phyloP scores from a whole-genome alignment of 2,329 filamentous ascomycete genomes.

The Scedosporium minutisporum region DNA sequence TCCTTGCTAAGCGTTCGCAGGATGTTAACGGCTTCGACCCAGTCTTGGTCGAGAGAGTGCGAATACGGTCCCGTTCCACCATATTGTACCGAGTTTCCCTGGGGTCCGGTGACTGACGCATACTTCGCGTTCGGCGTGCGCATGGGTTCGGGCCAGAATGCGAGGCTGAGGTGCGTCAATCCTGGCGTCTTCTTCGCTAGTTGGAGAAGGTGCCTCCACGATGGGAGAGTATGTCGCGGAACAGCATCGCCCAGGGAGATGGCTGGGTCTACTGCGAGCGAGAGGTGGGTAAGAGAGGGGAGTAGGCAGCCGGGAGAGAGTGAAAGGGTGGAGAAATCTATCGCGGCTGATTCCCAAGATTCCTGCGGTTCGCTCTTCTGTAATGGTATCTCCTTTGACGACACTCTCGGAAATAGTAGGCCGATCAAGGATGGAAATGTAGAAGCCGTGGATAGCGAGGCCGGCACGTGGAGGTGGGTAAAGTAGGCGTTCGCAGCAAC shows the following conservation, averaged over 20 bases:
- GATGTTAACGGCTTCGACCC: slow-evolving; percentile 47
- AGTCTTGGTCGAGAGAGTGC: slow-evolving; percentile 48
- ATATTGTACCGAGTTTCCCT: slow-evolving; percentile 37
- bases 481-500: slow-evolving; percentile 1
- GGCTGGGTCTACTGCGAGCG: slow-evolving; percentile 38
- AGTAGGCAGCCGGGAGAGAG: slow-evolving; percentile 31
- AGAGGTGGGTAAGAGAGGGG: slow-evolving; percentile 51
- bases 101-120: slow-evolving; percentile 34
- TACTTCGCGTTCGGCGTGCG: slow-evolving; percentile 45
- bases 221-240: slow-evolving; percentile 21
- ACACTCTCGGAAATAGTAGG: slow-evolving; percentile 2
- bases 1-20: slow-evolving; percentile 43
- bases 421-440: not conserved
- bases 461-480: slow-evolving; percentile 4
- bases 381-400: not conserved
- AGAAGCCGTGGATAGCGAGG: not conserved
- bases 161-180: slow-evolving; percentile 51
- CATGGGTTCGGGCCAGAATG: slow-evolving; percentile 52
- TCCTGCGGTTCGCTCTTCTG: slow-evolving; percentile 24
- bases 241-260: slow-evolving; percentile 10
- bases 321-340: slow-evolving; percentile 6
- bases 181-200: slow-evolving; percentile 42
- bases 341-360: slow-evolving; percentile 41
- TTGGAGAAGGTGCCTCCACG: slow-evolving; percentile 49
- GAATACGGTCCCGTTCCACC: slow-evolving; percentile 48